A percentile compares a stretch with the other conserved stretches of the same genome.
Conservation (phyloP, 345 rosid genomes). For the Carallia brachiata region DNA sequence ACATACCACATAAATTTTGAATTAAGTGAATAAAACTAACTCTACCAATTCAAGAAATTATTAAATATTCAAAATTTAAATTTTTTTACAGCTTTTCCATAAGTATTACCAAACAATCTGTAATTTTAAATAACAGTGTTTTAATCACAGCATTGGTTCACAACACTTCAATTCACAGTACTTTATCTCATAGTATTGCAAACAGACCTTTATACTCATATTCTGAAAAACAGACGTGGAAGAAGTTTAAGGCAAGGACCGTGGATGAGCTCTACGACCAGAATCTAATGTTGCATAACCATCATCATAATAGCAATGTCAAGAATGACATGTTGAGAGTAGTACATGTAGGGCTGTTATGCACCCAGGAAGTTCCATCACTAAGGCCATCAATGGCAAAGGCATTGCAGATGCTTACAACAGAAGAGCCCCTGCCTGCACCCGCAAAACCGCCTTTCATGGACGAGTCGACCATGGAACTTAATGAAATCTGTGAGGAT, state of each 20-base stretch:
- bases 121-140: too few relatives aligned
- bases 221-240: slow-evolving; percentile 59
- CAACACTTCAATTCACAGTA: too few relatives aligned
- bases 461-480: slow-evolving; percentile 81
- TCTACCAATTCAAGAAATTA: too few relatives aligned
- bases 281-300: slow-evolving; percentile 48
- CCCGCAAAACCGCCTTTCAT: slow-evolving; percentile 84
- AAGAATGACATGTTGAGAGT: slow-evolving; percentile 60
- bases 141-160: too few relatives aligned
- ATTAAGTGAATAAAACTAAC: too few relatives aligned
- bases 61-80: too few relatives aligned
- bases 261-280: slow-evolving; percentile 71
- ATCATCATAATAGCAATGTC: slow-evolving; percentile 36
- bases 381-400: slow-evolving; percentile 79
- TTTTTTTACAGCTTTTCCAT: too few relatives aligned
- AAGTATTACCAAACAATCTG: too few relatives aligned
- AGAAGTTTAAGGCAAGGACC: slow-evolving; percentile 60
- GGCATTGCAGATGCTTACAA: slow-evolving; percentile 65
- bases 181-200: too few relatives aligned
- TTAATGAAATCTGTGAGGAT: slow-evolving; percentile 45
- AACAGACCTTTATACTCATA: neutral
- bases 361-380: slow-evolving; percentile 72
- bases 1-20: too few relatives aligned
- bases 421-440: slow-evolving; percentile 60
- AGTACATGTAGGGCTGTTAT: slow-evolving; percentile 72